A percentile compares a stretch with the other conserved stretches of the same genome.
These are phyloP conservation scores for Penicillium bialowiezense DNA, from an alignment of 495 filamentous ascomycete genomes.

Conservation along the genomic window DNA sequence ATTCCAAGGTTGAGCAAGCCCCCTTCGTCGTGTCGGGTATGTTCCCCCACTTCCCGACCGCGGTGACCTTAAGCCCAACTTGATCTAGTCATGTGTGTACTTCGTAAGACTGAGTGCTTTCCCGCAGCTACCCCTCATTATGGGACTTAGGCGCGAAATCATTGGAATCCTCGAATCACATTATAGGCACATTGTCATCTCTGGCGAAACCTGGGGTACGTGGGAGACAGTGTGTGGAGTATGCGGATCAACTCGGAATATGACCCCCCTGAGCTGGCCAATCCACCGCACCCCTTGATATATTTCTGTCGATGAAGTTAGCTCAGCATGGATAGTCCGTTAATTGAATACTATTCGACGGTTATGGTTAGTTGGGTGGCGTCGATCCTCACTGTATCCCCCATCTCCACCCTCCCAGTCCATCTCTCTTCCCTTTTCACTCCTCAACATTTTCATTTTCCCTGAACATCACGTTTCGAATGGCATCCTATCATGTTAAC, in stretches of 20 bases:
- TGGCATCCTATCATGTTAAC: constrained; percentile 14
- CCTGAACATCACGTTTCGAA: not conserved
- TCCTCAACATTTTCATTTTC: not conserved
- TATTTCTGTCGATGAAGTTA: too few relatives aligned
- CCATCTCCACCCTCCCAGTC: not conserved
- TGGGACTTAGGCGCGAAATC: not conserved
- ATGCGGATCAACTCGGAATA: not conserved
- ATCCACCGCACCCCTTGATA: not conserved
- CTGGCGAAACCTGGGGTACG: constrained; percentile 4
- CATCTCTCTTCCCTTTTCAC: not conserved
- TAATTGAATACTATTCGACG: too few relatives aligned
- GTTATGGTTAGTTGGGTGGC: not conserved
- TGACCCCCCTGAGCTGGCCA: not conserved
- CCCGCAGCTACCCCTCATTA: not conserved
- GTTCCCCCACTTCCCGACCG: constrained; percentile 23
- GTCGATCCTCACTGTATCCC: not conserved
- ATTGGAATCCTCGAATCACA: not conserved
- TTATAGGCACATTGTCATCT: not conserved
- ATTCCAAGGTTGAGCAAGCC: too few relatives aligned
- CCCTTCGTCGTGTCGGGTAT: constrained; percentile 7
- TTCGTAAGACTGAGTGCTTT: not conserved
- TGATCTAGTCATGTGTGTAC: not conserved
- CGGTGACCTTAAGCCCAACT: not conserved
- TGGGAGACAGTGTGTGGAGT: not conserved
- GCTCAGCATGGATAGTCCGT: too few relatives aligned